Percentiles rank a stretch among this genome's conserved stretches.
phyloP scores from a whole-genome alignment of 768 basidiomycete species.

The Phylloporus arenicola region DNA sequence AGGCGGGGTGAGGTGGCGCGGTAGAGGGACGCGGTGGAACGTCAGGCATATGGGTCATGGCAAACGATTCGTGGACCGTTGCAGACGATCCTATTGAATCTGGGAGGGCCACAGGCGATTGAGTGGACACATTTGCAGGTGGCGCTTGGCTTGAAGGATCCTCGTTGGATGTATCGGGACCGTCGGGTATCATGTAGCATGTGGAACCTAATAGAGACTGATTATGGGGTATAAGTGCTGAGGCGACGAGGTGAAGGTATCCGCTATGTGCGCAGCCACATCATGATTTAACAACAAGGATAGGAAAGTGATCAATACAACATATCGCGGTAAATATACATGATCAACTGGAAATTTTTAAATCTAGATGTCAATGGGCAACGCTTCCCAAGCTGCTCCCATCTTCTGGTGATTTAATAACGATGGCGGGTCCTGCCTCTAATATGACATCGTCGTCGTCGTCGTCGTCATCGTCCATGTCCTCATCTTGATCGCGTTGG shows the following conservation, averaged over 20 bases:
- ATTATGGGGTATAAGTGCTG: neutral
- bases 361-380: slow-evolving; percentile 10
- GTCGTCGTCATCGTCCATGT: slow-evolving; percentile 50
- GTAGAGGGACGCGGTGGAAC: slow-evolving; percentile 24
- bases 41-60: slow-evolving; percentile 9
- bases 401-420: slow-evolving; percentile 34
- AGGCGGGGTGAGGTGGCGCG: slow-evolving; percentile 23
- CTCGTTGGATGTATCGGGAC: slow-evolving; percentile 6
- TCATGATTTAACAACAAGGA: neutral
- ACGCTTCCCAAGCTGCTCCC: slow-evolving; percentile 22
- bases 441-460: slow-evolving; percentile 73
- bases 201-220: slow-evolving; percentile 3
- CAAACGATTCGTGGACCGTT: neutral
- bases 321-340: slow-evolving; percentile 17
- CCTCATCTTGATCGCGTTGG: slow-evolving; percentile 54
- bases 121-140: slow-evolving; percentile 15
- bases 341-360: slow-evolving; percentile 6
- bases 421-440: slow-evolving; percentile 64
- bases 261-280: slow-evolving; percentile 7
- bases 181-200: slow-evolving; percentile 30
- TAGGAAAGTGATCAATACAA: slow-evolving; percentile 10
- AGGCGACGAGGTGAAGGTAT: neutral
- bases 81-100: slow-evolving; percentile 5
- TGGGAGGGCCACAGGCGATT: slow-evolving; percentile 5
- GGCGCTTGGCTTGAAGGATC: slow-evolving; percentile 10